Evolutionary conservation across 306 rosid species (phyloP).

Genomic region (Gastrolobium villosum): DNA sequence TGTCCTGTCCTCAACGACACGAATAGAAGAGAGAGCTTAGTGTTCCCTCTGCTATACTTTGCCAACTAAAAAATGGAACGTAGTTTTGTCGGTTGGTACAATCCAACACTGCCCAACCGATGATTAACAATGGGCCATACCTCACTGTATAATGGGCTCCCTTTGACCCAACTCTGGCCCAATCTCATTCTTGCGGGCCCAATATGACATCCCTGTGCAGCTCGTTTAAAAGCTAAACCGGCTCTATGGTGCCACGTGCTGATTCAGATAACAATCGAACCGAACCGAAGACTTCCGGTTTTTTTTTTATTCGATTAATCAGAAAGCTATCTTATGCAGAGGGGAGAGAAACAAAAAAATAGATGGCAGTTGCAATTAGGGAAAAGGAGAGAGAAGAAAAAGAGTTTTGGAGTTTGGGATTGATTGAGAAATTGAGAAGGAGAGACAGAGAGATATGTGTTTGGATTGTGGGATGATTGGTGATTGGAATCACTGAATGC

Average conservation of each 20-base stretch:
- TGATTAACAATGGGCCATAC: conserved; percentile 26
- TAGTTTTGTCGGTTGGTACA: conserved; percentile 41
- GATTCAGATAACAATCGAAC: conserved; percentile 11
- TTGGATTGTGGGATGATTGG: conserved; percentile 41
- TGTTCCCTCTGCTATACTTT: background rate
- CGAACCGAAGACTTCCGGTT: background rate
- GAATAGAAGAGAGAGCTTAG: background rate
- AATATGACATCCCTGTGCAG: no score
- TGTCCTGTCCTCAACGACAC: background rate
- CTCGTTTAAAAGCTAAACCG: background rate
- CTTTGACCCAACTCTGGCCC: conserved; percentile 36
- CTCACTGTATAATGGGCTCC: conserved; percentile 24
- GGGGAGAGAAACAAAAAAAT: background rate
- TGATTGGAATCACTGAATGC: background rate
- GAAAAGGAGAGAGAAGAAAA: background rate
- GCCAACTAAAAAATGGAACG: conserved; percentile 8
- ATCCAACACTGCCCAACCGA: conserved; percentile 35
- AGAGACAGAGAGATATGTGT: conserved; percentile 49
- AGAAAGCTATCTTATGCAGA: background rate
- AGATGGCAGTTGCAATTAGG: background rate
- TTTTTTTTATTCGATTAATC: background rate
- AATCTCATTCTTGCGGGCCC: background rate
- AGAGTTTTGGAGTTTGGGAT: background rate
- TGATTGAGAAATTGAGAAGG: background rate
- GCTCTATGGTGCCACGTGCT: conserved; percentile 20